These are phyloP conservation scores for Malassezia vespertilionis DNA, from an alignment of 1,284 basidiomycete species.

Conservation along the genomic window DNA sequence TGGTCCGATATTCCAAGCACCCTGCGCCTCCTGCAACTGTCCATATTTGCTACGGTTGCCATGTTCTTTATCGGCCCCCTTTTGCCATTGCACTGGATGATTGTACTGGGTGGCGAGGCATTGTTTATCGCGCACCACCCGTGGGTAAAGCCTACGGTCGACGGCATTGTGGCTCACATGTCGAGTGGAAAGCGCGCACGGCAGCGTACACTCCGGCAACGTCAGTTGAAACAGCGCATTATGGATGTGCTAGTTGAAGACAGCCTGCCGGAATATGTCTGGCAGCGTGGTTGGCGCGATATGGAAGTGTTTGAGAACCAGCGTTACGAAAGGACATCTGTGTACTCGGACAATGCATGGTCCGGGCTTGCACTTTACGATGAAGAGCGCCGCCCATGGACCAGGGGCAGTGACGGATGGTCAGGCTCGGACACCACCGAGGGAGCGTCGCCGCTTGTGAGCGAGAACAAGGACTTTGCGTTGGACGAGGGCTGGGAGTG, in stretches of 20 bases:
- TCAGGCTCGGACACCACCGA: conserved; percentile 13
- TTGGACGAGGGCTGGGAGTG: conserved; percentile 41
- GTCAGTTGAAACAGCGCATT: conserved; percentile 14
- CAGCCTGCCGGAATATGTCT: conserved; percentile 35
- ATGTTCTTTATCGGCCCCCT: conserved; percentile 38
- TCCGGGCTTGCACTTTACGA: conserved; percentile 22
- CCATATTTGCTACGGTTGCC: conserved; percentile 31
- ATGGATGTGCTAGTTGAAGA: conserved; percentile 34
- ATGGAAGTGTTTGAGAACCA: conserved; percentile 44
- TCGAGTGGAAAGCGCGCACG: conserved; percentile 20
- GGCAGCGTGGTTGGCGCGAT: conserved; percentile 40
- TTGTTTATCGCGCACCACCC: conserved; percentile 42
- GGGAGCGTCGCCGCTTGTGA: background rate
- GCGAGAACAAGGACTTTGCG: conserved; percentile 32
- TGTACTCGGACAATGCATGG: conserved; percentile 30
- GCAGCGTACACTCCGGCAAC: conserved; percentile 27
- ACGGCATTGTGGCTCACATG: conserved; percentile 23
- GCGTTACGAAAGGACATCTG: conserved; percentile 23
- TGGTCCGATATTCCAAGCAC: conserved; percentile 44
- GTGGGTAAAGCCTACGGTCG: conserved; percentile 36
- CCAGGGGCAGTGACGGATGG: conserved; percentile 39
- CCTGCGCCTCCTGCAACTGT: conserved; percentile 36
- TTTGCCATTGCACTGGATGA: conserved; percentile 33
- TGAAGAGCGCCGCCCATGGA: conserved; percentile 37
- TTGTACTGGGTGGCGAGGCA: conserved; percentile 42